Conservation (phyloP, 257 asterid genomes). For the Thymus quinquecostatus region DNA sequence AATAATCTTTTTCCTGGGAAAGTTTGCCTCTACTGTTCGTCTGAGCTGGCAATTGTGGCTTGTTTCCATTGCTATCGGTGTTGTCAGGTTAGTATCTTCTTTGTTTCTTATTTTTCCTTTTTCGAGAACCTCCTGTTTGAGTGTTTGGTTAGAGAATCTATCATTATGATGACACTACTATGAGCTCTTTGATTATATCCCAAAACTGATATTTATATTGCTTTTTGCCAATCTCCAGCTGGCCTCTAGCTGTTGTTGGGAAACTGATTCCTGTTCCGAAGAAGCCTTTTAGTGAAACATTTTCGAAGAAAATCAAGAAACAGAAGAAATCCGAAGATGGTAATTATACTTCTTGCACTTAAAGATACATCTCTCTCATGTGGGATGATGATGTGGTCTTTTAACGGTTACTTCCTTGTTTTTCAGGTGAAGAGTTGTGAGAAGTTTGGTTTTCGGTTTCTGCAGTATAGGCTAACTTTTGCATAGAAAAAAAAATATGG, state of each 20-base stretch:
- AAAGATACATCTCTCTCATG: not conserved
- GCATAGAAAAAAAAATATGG: conserved; percentile 17
- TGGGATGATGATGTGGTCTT: not conserved
- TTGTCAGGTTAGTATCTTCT: conserved; percentile 56
- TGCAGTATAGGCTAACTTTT: conserved; percentile 36
- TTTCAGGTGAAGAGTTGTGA: conserved; percentile 25
- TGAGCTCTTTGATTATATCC: too few species aligned
- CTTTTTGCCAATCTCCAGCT: conserved; percentile 32
- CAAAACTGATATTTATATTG: not conserved
- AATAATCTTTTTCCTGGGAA: conserved; percentile 87
- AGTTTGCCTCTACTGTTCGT: conserved; percentile 67
- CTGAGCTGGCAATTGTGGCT: conserved; percentile 95
- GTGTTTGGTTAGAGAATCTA: too few species aligned
- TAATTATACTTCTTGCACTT: conserved; percentile 4
- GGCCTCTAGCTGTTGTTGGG: conserved; percentile 62
- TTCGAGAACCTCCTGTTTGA: too few species aligned
- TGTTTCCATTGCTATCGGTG: conserved; percentile 73
- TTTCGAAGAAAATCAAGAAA: conserved; percentile 21
- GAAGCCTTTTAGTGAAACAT: conserved; percentile 37
- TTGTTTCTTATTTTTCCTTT: too few species aligned
- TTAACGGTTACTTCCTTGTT: not conserved
- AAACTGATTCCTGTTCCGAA: conserved; percentile 56
- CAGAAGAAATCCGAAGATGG: conserved; percentile 28
- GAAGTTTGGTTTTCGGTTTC: conserved; percentile 16
- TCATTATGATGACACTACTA: too few species aligned